Percentiles rank a stretch among this genome's conserved stretches.
phyloP scores from a whole-genome alignment of 2,329 filamentous ascomycete genomes.

The Cladosporium velox region DNA sequence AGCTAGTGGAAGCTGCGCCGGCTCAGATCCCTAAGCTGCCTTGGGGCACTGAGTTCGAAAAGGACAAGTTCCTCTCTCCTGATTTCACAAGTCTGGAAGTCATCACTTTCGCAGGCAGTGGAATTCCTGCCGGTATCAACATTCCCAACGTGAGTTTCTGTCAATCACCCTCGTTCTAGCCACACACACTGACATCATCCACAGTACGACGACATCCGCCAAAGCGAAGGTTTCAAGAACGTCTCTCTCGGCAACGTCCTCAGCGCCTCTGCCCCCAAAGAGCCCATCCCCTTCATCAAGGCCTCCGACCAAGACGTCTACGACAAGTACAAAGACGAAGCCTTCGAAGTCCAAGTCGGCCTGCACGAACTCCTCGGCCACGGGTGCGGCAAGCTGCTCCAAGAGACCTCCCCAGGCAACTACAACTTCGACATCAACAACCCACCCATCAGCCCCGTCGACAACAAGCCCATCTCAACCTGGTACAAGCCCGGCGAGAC shows the following conservation, averaged over 20 bases:
- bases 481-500: slow-evolving; percentile 97
- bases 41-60: slow-evolving; percentile 87
- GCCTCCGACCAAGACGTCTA: slow-evolving; percentile 76
- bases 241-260: slow-evolving; percentile 92
- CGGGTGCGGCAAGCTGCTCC: slow-evolving; percentile 88
- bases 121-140: slow-evolving; percentile 58
- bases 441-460: slow-evolving; percentile 79
- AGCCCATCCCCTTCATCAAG: slow-evolving; percentile 87
- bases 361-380: slow-evolving; percentile 89
- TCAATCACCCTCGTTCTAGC: background rate
- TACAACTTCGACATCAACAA: slow-evolving; percentile 88
- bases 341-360: slow-evolving; percentile 95
- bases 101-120: slow-evolving; percentile 71
- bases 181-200: slow-evolving; percentile 36
- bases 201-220: slow-evolving; percentile 75
- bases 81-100: slow-evolving; percentile 97
- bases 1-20: slow-evolving; percentile 79
- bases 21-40: slow-evolving; percentile 84
- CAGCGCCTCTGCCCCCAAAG: slow-evolving; percentile 85
- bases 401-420: slow-evolving; percentile 77
- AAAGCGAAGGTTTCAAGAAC: slow-evolving; percentile 87
- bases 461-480: slow-evolving; percentile 72
- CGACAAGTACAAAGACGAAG: slow-evolving; percentile 77
- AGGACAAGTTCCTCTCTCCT: slow-evolving; percentile 91
- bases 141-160: slow-evolving; percentile 13